These are phyloP conservation scores for Xylaria nigripes DNA, from an alignment of 495 filamentous ascomycete genomes.

Conservation along the genomic window DNA sequence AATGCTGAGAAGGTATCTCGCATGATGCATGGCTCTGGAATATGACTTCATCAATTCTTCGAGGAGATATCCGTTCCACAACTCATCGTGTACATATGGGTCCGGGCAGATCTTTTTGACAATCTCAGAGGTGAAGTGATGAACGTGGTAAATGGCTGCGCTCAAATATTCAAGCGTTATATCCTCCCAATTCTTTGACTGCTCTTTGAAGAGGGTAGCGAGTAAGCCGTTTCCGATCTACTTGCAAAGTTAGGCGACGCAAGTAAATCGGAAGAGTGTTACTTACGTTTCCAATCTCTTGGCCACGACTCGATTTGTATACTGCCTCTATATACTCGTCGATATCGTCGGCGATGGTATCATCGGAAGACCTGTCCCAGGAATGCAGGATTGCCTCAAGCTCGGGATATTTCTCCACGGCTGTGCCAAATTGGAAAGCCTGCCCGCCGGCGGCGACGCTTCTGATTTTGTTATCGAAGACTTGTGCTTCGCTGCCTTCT, in stretches of 20 bases:
- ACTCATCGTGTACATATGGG: slow-evolving; percentile 24
- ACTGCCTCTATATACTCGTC: slow-evolving; percentile 22
- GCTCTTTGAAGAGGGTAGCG: slow-evolving; percentile 42
- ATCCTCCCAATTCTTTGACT: slow-evolving; percentile 46
- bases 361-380: not conserved
- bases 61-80: slow-evolving; percentile 34
- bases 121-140: slow-evolving; percentile 37
- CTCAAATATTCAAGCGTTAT: slow-evolving; percentile 43
- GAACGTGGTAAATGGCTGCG: slow-evolving; percentile 36
- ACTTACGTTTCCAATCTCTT: slow-evolving; percentile 27
- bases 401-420: slow-evolving; percentile 14
- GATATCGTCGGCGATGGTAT: slow-evolving; percentile 6
- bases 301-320: slow-evolving; percentile 23
- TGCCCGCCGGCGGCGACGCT: not conserved
- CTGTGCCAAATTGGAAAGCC: not conserved
- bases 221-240: slow-evolving; percentile 35
- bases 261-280: not conserved
- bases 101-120: slow-evolving; percentile 36
- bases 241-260: not conserved
- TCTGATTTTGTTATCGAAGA: not conserved
- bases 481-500: not conserved
- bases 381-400: slow-evolving; percentile 19
- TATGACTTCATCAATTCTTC: slow-evolving; percentile 40
- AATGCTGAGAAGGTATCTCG: slow-evolving; percentile 39
- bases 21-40: slow-evolving; percentile 33